Percentiles rank a stretch among this genome's conserved stretches.
phyloP scores from a whole-genome alignment of 2,329 filamentous ascomycete species.

The Akanthomyces muscarius region DNA sequence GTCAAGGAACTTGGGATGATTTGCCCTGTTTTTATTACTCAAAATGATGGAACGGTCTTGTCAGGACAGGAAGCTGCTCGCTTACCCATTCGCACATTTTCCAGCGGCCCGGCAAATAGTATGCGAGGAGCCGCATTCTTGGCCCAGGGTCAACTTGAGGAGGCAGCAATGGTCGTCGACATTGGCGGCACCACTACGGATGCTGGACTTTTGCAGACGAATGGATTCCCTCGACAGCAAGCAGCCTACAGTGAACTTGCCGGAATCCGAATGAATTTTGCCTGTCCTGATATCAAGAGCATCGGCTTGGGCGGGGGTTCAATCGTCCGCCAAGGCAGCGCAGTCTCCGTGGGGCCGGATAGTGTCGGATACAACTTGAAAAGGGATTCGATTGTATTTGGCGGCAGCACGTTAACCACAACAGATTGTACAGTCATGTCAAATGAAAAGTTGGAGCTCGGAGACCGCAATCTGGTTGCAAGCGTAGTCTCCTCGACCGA shows the following conservation, averaged over 20 bases:
- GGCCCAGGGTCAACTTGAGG: conserved; percentile 32
- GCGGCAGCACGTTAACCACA: conserved; percentile 52
- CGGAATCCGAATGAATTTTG: conserved; percentile 60
- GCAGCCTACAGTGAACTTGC: conserved; percentile 59
- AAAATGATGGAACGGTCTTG: conserved; percentile 61
- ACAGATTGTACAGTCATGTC: conserved; percentile 50
- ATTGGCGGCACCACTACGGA: conserved; percentile 65
- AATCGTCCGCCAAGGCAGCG: conserved; percentile 41
- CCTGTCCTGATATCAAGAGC: conserved; percentile 54
- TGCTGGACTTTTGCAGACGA: conserved; percentile 56
- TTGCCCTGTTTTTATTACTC: conserved; percentile 57
- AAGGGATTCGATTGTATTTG: conserved; percentile 52
- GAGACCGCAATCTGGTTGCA: conserved; percentile 36
- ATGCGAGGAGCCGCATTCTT: conserved; percentile 61
- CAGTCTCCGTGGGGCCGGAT: conserved; percentile 53
- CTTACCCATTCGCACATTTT: conserved; percentile 59
- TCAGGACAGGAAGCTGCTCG: conserved; percentile 49
- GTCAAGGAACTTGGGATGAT: conserved; percentile 45
- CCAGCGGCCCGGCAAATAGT: conserved; percentile 60
- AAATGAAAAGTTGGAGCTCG: conserved; percentile 35
- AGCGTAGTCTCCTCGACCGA: conserved; percentile 30
- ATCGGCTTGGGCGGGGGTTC: conserved; percentile 59
- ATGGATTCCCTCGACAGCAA: conserved; percentile 60
- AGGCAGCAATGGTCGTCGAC: conserved; percentile 57
- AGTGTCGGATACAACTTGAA: conserved; percentile 57